Percentiles rank a stretch among this genome's conserved stretches.
These are phyloP conservation scores for Pyrenochaeta sp. DNA, from an alignment of 2,329 filamentous ascomycete species.

Conservation along the genomic window DNA sequence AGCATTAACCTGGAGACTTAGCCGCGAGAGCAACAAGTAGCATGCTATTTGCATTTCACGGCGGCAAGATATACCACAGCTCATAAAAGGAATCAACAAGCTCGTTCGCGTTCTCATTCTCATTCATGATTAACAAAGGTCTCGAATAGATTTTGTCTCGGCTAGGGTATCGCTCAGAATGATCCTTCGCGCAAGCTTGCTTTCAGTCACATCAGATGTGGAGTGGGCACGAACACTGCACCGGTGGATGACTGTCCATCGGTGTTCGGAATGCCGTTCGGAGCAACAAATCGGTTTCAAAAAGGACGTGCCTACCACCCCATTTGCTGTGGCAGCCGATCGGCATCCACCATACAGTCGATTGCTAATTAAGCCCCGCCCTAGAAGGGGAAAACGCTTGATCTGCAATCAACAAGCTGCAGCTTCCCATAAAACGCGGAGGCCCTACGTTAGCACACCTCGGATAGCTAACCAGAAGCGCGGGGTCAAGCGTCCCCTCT, in stretches of 20 bases:
- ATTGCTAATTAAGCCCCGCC: conserved; percentile 19
- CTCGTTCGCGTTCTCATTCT: too few species aligned
- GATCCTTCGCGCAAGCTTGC: too few species aligned
- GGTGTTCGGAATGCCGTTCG: conserved; percentile 14
- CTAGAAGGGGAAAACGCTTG: conserved; percentile 13
- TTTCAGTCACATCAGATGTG: too few species aligned
- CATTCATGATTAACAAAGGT: too few species aligned
- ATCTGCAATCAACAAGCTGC: conserved; percentile 14
- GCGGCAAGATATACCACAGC: background rate
- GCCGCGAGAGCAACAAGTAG: background rate
- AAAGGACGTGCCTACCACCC: conserved; percentile 4
- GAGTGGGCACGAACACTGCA: too few species aligned
- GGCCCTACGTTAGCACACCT: background rate
- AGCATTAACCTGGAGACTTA: conserved; percentile 96
- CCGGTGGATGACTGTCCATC: too few species aligned
- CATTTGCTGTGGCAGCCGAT: conserved; percentile 6
- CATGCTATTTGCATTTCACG: background rate
- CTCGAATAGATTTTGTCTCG: too few species aligned
- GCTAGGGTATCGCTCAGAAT: too few species aligned
- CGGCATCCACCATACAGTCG: conserved; percentile 13
- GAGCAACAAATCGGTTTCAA: conserved; percentile 7
- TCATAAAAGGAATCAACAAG: background rate
- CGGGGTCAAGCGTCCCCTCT: conserved; percentile 8
- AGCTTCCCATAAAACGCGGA: conserved; percentile 4
- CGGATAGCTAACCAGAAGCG: conserved; percentile 15